phyloP scores from a whole-genome alignment of 2,329 filamentous ascomycete genomes.

The Ascochyta viciae-villosae region DNA sequence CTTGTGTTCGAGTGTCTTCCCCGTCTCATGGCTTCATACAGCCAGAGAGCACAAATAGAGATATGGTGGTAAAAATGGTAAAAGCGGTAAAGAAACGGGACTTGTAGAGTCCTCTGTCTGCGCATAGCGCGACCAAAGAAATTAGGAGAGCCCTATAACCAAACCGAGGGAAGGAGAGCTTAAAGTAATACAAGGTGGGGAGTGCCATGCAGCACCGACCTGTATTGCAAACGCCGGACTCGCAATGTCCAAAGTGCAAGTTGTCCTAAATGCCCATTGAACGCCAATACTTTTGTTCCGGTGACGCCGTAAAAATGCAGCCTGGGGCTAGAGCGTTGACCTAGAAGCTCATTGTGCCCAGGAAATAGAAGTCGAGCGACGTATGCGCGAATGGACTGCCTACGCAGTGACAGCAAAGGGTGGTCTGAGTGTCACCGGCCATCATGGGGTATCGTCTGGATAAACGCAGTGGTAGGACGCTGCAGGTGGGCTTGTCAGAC shows the following conservation, averaged over 20 bases:
- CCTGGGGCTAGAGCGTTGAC: slow-evolving; percentile 33
- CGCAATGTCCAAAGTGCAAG: slow-evolving; percentile 35
- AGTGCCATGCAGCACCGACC: slow-evolving; percentile 46
- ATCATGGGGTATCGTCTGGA: slow-evolving; percentile 45
- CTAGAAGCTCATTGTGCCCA: slow-evolving; percentile 27
- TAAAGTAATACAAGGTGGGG: slow-evolving; percentile 41
- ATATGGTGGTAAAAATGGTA: slow-evolving; percentile 23
- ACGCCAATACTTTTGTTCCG: slow-evolving; percentile 50
- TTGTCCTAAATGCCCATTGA: slow-evolving; percentile 44
- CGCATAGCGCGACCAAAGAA: slow-evolving; percentile 23
- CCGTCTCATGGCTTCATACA: slow-evolving; percentile 33
- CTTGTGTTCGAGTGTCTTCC: slow-evolving; percentile 41
- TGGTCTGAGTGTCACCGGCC: slow-evolving; percentile 39
- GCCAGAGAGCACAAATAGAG: slow-evolving; percentile 25
- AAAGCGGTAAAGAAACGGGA: slow-evolving; percentile 21
- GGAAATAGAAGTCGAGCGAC: slow-evolving; percentile 31
- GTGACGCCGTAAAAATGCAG: slow-evolving; percentile 53
- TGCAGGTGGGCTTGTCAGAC: slow-evolving; percentile 38
- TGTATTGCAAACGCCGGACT: slow-evolving; percentile 50
- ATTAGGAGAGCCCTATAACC: slow-evolving; percentile 31
- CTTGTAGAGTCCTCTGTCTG: slow-evolving; percentile 17
- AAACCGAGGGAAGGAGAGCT: slow-evolving; percentile 26
- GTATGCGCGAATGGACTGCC: slow-evolving; percentile 31
- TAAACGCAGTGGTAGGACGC: slow-evolving; percentile 38
- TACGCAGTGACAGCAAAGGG: slow-evolving; percentile 35